Base-by-base conservation (phyloP, 495 filamentous ascomycete genomes). In the Annulohypoxylon stygium region DNA sequence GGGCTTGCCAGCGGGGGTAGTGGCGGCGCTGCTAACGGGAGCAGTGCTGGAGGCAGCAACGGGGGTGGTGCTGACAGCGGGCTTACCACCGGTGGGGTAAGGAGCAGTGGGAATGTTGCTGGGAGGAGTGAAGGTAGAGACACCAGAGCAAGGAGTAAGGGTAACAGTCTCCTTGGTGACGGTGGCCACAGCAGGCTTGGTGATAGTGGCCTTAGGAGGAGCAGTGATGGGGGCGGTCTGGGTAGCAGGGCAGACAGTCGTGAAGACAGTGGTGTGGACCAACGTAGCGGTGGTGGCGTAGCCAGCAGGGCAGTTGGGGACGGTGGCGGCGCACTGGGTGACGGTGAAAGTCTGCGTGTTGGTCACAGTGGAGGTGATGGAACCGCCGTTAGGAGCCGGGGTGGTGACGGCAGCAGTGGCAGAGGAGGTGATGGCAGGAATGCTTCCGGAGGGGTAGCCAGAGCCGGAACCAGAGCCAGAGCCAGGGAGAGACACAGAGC, bases 231-330 rank as follows among this genome's bases (percentile, higher is more conserved):
- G 45, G 0, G 4, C 65, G 33, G 78, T 80, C 67, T 70, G 70
- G n/a, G 73, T 76, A 20, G 69, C 78, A 45, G 78, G 76, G 73
- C 76, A 80, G 26, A 80, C 75, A 12, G 77, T 80, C n/a, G 75
- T 78, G 71, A 72, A 76, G 26, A 71, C 61, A 34, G 75, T 75
- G 41, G 71, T 74, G 64, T 76, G 64, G 34, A 75, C 50, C 14
- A 81, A 16, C 41, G 79, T 81, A 3, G 73, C 75, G 8, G 76
- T 76, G 48, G 78, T 76, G 53, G 74, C 67, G 62, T 79, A 78
- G 20, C 72, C 73, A 55, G 76, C 70, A 11, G 79, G 79, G 76
- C 79, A 81, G 78, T 81, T 81, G 48, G 76, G 55, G 18, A 81
- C 76, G 6, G 67, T 70, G 25, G 71, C 79, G 37, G 72, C 76